Conservation (phyloP, 2,329 filamentous ascomycete species). For the Talaromyces sp. region DNA sequence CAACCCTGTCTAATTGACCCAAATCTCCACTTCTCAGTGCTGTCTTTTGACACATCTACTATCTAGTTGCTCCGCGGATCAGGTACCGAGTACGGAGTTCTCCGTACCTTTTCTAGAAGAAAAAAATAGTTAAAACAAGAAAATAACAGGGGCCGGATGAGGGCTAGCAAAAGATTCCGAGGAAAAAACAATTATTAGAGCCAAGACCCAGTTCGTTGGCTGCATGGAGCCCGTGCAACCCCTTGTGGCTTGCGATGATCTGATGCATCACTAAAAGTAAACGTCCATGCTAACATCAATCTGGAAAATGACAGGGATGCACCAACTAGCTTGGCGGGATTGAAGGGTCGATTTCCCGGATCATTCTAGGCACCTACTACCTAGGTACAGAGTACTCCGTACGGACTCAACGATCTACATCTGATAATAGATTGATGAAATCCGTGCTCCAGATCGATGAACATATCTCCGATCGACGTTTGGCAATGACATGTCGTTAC, state of each 20-base stretch:
- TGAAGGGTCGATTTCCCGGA: neutral
- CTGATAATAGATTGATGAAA: too few species aligned
- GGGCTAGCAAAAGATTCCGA: neutral
- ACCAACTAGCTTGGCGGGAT: neutral
- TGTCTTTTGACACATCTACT: neutral
- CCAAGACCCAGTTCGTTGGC: neutral
- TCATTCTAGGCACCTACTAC: too few species aligned
- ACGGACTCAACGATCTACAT: neutral
- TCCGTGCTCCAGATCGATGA: neutral
- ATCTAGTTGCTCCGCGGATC: neutral
- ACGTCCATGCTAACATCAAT: neutral
- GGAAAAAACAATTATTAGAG: neutral
- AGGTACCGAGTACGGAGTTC: neutral
- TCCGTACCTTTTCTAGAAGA: neutral
- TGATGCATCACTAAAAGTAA: constrained; percentile 9
- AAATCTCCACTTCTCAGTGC: too few species aligned
- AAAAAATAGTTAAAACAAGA: neutral
- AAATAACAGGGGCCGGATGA: neutral
- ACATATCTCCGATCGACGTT: neutral
- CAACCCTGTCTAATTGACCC: neutral
- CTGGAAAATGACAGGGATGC: constrained; percentile 5
- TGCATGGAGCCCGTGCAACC: constrained; percentile 9
- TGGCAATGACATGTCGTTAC: neutral
- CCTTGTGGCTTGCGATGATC: constrained; percentile 4
- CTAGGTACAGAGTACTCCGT: neutral